Evolutionary conservation across 2,329 filamentous ascomycete genomes (phyloP), one percentile per base, ranked within the genome.

Genomic region (Cladophialophora psammophila): DNA sequence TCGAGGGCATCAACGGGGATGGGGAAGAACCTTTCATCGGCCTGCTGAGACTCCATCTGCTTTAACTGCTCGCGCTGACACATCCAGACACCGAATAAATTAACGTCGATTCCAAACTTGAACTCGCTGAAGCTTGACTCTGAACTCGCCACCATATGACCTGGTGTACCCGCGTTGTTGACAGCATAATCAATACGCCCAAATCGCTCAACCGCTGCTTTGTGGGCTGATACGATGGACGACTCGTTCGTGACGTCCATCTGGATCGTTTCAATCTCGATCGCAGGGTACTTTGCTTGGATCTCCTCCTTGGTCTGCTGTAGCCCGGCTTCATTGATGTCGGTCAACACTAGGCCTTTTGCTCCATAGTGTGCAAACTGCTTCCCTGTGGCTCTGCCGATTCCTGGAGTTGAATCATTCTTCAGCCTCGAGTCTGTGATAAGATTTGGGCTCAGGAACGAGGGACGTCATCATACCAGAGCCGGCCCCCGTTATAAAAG

Each of bases 71-170:
- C 57, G 1, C 57, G 40, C 13, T 60, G 38, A 32, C 57, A 45
- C 57, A 60, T 10, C 57, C 57, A 60, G 2, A 50, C 26, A 10
- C 57, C 57, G 15, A 60, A 32, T 38, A 60, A 15, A 15, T 60
- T 60, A 38, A 60, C 12, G 26, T 60, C 38, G 26, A 60, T 45
- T 9, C 36, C 40, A 18, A 48, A 48, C 38, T 34, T 18, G 40
- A 60, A 60, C 6, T 60, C 8, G 5, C 5, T 18, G 10, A 7
- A 18, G 15, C 8, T 34, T 18, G 40, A 32, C 15, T 60, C 38
- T n/a, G 20, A 13, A 48, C 35, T 42, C 1, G 57, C 20, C 9
- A 32, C 15, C 26, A 60, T 45, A 10, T 20, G 10, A 7, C 57
- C 57, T 9, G 57, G 35, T 12, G 26, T 48, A 1, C 38, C 57